phyloP scores from a whole-genome alignment of 75 land plant species.

The Selaginella tamariscina region DNA sequence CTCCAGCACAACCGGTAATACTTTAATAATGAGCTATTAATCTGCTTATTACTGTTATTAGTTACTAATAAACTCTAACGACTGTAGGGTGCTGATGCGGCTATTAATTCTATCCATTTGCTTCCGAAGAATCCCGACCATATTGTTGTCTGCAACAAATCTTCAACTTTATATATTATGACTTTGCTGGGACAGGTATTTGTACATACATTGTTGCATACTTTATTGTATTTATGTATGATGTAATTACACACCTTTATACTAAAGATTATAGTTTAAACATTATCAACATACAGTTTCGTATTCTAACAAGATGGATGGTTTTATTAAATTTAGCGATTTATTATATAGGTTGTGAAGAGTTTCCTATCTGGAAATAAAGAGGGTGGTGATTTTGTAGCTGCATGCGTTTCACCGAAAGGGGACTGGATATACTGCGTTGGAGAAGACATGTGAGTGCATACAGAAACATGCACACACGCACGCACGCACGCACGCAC shows the following conservation, averaged over 20 bases:
- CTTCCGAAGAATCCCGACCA: neutral
- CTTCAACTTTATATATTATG: conserved; percentile 3
- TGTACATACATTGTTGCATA: neutral
- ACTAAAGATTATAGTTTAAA: no score
- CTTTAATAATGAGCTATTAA: no score
- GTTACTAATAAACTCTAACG: neutral
- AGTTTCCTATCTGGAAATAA: conserved; percentile 4
- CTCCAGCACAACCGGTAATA: conserved; percentile 82
- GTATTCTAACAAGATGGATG: no score
- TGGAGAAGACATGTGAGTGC: conserved; percentile 39
- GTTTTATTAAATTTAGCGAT: no score
- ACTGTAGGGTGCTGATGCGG: conserved; percentile 16
- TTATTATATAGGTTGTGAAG: neutral
- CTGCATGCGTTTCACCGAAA: conserved; percentile 9
- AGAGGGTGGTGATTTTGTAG: conserved; percentile 13
- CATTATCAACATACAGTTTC: no score
- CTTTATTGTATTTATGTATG: no score
- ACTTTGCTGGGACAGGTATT: conserved; percentile 86
- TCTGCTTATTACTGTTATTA: neutral
- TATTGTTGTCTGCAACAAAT: conserved; percentile 8
- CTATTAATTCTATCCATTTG: conserved; percentile 8
- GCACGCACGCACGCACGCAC: no score
- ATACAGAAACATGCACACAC: neutral
- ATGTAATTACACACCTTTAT: no score
- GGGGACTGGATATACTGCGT: conserved; percentile 12